phyloP scores from a whole-genome alignment of 768 basidiomycete species.

The Ramaria sp. region DNA sequence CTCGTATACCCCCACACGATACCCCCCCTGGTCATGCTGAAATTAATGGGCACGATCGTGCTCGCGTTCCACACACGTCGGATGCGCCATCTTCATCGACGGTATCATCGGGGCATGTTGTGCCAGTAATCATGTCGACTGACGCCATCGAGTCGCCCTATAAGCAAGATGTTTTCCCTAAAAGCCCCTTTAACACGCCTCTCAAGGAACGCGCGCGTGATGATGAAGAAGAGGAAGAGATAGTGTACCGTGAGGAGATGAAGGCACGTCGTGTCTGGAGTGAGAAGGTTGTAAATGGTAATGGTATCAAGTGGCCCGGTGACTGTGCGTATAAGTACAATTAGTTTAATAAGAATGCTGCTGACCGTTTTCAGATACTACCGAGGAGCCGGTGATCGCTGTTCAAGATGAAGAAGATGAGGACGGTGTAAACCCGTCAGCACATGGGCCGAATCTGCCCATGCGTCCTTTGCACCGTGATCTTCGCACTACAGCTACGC shows the following conservation, averaged over 20 bases:
- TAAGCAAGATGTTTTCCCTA: constrained; percentile 49
- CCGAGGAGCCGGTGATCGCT: neutral
- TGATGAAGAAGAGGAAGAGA: constrained; percentile 63
- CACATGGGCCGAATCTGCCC: neutral
- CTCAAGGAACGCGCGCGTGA: constrained; percentile 49
- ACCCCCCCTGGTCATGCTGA: neutral
- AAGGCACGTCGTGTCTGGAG: constrained; percentile 17
- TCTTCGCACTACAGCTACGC: neutral
- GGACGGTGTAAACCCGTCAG: neutral
- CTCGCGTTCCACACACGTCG: constrained; percentile 38
- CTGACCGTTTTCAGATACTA: neutral
- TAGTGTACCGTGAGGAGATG: constrained; percentile 36
- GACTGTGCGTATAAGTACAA: constrained; percentile 24
- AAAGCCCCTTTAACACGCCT: constrained; percentile 65
- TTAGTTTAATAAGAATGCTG: neutral
- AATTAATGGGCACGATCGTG: neutral
- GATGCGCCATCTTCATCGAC: constrained; percentile 37
- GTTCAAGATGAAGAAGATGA: constrained; percentile 2
- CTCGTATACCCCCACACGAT: neutral
- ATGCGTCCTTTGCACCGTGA: neutral
- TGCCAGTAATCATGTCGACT: constrained; percentile 39
- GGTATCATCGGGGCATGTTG: constrained; percentile 15
- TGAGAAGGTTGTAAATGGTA: constrained; percentile 22
- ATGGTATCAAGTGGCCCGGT: constrained; percentile 24
- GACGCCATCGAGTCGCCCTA: constrained; percentile 33